Evolutionary conservation across 2,329 filamentous ascomycete genomes (phyloP), one percentile per base, ranked within the genome.

Genomic region (Fonsecaea pedrosoi): DNA sequence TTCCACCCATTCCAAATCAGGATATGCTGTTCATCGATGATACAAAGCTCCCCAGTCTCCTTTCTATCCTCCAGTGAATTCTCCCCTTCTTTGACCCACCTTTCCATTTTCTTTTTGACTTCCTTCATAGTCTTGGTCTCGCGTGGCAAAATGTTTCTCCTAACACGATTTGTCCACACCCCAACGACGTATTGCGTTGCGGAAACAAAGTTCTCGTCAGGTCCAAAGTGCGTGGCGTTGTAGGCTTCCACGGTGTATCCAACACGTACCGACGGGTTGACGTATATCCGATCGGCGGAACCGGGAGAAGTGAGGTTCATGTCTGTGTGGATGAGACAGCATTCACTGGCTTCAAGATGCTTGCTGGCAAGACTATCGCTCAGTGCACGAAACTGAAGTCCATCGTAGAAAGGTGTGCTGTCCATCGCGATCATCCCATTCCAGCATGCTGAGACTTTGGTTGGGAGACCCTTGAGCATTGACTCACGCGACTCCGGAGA

Each of bases 261-360:
- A 1, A 80, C 77, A 2, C 79, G 75, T 1, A 80, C 79, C n/a
- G 74, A 68, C 3, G 79, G 79, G 55, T 81, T 81, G 21, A 81
- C 54, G 62, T 75, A 81, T 4, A 80, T 73, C 4, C 78, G 78
- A 37, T 74, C 73, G 10, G 62, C 64, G 0, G 76, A 75, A 0
- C 78, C 69, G 1, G 74, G 54, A 18, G 13, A 21, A 12, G 54
- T 57, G 9, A 54, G 12, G 38, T 62, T 74, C 64, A 79, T 79
- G 62, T 81, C 79, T 2, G 74, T 76, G 45, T 81, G 78, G 18
- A 81, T 78, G 60, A 94, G 84, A 77, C 91, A 94, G 80, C 90
- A 93, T 77, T 94, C 91, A 13, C 87, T 90, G n/a, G 84, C 91
- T 77, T 94, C 91, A 32, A 93, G 81, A 54, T 79, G 77, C 35